Evolutionary conservation across 1,139 yeast species (phyloP).

Genomic region (Petasospora fabianii): DNA sequence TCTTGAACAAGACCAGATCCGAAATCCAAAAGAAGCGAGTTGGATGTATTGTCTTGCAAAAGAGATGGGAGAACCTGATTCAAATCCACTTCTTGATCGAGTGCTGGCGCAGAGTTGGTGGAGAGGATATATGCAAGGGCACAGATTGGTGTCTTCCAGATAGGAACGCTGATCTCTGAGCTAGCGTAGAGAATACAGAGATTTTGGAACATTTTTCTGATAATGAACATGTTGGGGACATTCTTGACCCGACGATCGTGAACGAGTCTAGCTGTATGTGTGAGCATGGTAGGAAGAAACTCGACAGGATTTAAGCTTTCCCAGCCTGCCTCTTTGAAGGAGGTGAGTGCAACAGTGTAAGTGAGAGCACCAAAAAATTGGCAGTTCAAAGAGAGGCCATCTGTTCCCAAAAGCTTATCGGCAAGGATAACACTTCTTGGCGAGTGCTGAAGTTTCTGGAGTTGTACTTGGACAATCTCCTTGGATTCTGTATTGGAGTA

Average conservation of each 20-base stretch:
- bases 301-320: conserved; percentile 25
- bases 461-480: conserved; percentile 40
- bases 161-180: conserved; percentile 29
- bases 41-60: conserved; percentile 7
- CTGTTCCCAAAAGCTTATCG: conserved; percentile 39
- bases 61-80: conserved; percentile 22
- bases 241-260: conserved; percentile 14
- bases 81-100: conserved; percentile 19
- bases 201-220: conserved; percentile 50
- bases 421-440: conserved; percentile 50
- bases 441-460: conserved; percentile 56
- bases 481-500: conserved; percentile 21
- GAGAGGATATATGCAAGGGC: conserved; percentile 29
- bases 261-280: conserved; percentile 13
- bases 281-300: conserved; percentile 18
- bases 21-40: conserved; percentile 32
- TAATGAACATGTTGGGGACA: conserved; percentile 30
- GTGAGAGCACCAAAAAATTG: conserved; percentile 74
- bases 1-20: conserved; percentile 59
- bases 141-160: conserved; percentile 40
- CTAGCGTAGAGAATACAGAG: conserved; percentile 45
- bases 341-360: conserved; percentile 50
- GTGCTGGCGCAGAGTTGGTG: conserved; percentile 15
- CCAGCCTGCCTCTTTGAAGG: background rate
- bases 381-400: conserved; percentile 41